Conservation (phyloP, 208 protist genomes). For the Trypanosoma theileri region DNA sequence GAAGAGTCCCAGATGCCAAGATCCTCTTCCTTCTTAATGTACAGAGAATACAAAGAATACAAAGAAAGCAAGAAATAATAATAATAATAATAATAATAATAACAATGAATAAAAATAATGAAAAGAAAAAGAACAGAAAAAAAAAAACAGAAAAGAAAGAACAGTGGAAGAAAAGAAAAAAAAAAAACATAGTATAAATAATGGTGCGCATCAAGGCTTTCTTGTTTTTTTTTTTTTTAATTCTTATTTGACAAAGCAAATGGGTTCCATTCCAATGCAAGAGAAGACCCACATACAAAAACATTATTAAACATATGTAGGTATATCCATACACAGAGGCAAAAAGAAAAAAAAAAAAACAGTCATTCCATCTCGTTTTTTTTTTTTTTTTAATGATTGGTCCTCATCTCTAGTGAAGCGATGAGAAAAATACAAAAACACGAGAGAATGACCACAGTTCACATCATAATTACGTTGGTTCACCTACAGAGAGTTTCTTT, state of each 20-base stretch:
- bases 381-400: neutral
- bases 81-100: too few species aligned
- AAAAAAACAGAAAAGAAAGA: neutral
- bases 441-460: neutral
- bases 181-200: constrained; percentile 14
- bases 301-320: constrained; percentile 24
- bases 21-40: too few species aligned
- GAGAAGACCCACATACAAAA: neutral
- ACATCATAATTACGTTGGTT: too few species aligned
- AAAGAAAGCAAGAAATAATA: too few species aligned
- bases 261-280: too few species aligned
- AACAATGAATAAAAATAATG: neutral
- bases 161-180: neutral
- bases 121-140: neutral
- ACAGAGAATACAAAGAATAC: too few species aligned
- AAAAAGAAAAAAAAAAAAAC: constrained; percentile 17
- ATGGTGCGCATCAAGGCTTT: neutral
- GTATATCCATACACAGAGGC: constrained; percentile 21
- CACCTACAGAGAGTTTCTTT: neutral
- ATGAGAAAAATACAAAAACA: neutral
- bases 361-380: neutral
- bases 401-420: neutral
- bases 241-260: neutral
- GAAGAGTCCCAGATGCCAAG: too few species aligned
- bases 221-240: neutral